phyloP scores from a whole-genome alignment of 306 rosid species.

The Cucumis melo region DNA sequence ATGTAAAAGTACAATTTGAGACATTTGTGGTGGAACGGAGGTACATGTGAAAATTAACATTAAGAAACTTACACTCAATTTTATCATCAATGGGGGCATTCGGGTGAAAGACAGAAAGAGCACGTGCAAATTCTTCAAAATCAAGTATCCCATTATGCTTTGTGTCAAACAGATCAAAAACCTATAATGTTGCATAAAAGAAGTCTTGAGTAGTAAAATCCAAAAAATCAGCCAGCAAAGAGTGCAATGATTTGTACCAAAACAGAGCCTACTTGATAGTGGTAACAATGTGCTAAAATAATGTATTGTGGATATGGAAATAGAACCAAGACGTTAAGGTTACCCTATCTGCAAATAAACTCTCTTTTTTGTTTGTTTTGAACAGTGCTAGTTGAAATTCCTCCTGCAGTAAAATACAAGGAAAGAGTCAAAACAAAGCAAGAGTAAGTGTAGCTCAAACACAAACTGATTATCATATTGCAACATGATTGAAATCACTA shows the following conservation, averaged over 20 bases:
- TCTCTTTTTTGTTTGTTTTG: conserved; percentile 62
- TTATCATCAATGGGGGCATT: conserved; percentile 58
- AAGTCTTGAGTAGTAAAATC: conserved; percentile 3
- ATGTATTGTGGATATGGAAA: background rate
- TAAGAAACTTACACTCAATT: conserved; percentile 51
- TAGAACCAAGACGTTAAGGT: background rate
- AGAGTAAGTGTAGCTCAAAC: background rate
- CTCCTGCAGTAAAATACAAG: conserved; percentile 25
- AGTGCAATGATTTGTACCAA: background rate
- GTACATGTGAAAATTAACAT: conserved; percentile 5
- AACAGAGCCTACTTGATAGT: background rate
- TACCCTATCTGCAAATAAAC: conserved; percentile 86
- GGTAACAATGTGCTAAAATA: background rate
- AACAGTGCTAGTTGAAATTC: conserved; percentile 70
- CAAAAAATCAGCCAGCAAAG: background rate
- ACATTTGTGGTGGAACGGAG: background rate
- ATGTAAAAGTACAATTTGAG: background rate
- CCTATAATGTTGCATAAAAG: conserved; percentile 34
- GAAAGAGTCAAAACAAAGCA: conserved; percentile 2
- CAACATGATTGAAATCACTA: background rate
- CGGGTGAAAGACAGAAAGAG: conserved; percentile 82
- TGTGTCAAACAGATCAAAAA: conserved; percentile 65
- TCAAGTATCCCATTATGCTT: conserved; percentile 53
- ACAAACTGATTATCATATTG: background rate
- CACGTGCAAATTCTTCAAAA: conserved; percentile 69